Evolutionary conservation across 1,139 yeast genomes (phyloP), one percentile per base, ranked within the genome.

Genomic region (Lodderomyces margitis): DNA sequence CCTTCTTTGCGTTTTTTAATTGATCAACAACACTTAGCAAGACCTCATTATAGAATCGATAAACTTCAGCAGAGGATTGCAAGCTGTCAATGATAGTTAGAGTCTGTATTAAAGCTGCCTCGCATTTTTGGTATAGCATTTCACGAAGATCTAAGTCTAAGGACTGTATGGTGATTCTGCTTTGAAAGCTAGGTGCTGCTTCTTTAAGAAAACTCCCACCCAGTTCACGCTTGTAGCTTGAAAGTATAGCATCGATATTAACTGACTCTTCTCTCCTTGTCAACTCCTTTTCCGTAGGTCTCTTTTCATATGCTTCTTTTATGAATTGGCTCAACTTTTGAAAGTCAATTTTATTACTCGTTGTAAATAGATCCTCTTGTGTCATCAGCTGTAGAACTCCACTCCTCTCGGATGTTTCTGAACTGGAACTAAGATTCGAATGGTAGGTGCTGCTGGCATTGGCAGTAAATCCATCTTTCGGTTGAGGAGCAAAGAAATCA

Each of bases 61-160:
- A 45, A 7, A 48, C 32, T 35, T 43, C 49, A 2, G 24, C 9
- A 2, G 52, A 27, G 7, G 49, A 39, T 2, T 33, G 30, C 14
- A 45, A 27, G 2, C 35, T n/a, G 21, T 51, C 49, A 4, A 68
- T 59, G 39, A 57, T 46, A 1, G 48, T 40, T 3, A 61, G 37
- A 0, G 68, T 59, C 8, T 68, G 66, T 1, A 23, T 37, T 39
- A 68, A 54, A 0, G 68, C 62, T 3, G 38, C 47, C 15, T 49
- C 46, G 6, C 58, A 50, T 41, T 52, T 46, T 7, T 46, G 39
- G 37, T 58, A 52, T 37, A 62, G 45, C 27, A 55, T 54, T 4
- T 46, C 45, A 24, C 45, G 45, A 20, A 53, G 37, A n/a, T 36
- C 31, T 19, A 20, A 23, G 21, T 25, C 36, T 19, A 32, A 21